Base-by-base conservation (phyloP, 2,329 filamentous ascomycete species). In the Penicillium sp. region DNA sequence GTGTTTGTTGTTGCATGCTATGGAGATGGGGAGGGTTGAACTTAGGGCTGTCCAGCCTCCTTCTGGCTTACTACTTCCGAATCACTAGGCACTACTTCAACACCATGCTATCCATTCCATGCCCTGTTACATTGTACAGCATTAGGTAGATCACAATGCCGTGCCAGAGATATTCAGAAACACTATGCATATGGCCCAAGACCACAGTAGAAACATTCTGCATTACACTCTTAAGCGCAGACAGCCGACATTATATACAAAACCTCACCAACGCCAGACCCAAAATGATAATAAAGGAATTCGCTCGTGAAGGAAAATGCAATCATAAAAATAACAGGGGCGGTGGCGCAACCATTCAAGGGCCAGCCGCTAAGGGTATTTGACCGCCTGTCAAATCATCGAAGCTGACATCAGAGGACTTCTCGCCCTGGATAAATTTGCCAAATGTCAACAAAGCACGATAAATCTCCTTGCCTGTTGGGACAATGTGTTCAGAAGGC, bases 401-500 rank as follows among this genome's bases (percentile, higher is more conserved):
- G 16, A 43, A 19, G 14, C 29, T 27, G 18, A 22, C 6, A 18
- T 49, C 41, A 3, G 29, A 40, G 3, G 46, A 31, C n/a, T 46
- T 40, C 19, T 60, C 58, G 2, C 53, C 51, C 50, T 47, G 49
- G 63, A 61, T 38, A 31, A 89, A 96, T 58, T 87, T 83, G 2
- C 88, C 90, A 62, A 95, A 84, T 60, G 91, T 91, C 64, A 91
- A 80, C 54, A 95, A 77, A 0, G 90, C 89, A 58, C 87, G 86
- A 57, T 92, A 83, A 34, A 92, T 80, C 69, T 99, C 93, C 68
- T 92, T 84, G 8, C 93, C 92, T 0, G 89, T 93, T 0, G 92
- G 90, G 2, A 95, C 76, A 51, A 97, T 97, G 52, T 95, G 81
- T 49, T 93, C 86, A 49, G 81, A 85, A 0, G 93, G 93, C 3